Percentiles rank a stretch among this genome's conserved stretches.
phyloP scores from a whole-genome alignment of 2,329 filamentous ascomycete species.

The Nectriaceae sp. region DNA sequence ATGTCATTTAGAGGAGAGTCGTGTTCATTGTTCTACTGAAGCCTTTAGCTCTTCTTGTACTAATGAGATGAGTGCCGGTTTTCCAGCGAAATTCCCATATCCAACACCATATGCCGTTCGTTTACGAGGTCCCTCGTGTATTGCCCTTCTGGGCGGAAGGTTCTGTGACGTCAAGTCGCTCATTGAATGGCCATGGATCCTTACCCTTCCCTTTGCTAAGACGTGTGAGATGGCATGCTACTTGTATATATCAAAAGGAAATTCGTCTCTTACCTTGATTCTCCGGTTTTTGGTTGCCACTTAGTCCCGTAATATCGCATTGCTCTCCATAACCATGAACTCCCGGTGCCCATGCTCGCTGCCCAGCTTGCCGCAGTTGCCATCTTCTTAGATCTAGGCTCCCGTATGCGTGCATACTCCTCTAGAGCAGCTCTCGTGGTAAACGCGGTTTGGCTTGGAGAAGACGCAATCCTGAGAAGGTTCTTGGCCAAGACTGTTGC shows the following conservation, averaged over 20 bases:
- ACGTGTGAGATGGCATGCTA: no score
- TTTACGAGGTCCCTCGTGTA: no score
- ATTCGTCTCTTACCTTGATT: slow-evolving; percentile 5
- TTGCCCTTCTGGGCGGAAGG: no score
- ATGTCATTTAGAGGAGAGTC: no score
- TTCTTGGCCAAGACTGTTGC: slow-evolving; percentile 23
- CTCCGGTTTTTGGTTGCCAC: slow-evolving; percentile 12
- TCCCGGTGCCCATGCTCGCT: slow-evolving; percentile 14
- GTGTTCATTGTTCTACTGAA: no score
- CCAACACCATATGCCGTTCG: no score
- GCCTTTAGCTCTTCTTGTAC: no score
- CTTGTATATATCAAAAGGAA: no score
- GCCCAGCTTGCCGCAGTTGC: slow-evolving; percentile 15
- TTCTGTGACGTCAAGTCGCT: slow-evolving; percentile 20
- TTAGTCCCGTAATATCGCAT: slow-evolving; percentile 20
- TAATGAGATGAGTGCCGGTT: no score
- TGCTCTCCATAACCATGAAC: slow-evolving; percentile 17
- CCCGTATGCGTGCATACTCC: slow-evolving; percentile 19
- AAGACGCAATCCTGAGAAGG: slow-evolving; percentile 13
- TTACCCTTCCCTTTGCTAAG: slow-evolving; percentile 10
- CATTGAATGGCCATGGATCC: slow-evolving; percentile 23
- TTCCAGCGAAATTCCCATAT: no score
- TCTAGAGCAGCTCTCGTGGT: slow-evolving; percentile 14
- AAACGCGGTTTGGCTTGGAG: neutral
- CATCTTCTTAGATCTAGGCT: slow-evolving; percentile 25